Evolutionary conservation across 176 grass and related monocot genomes (phyloP), one percentile per base, ranked within the genome.

Genomic region (Oropetium thomaeum): DNA sequence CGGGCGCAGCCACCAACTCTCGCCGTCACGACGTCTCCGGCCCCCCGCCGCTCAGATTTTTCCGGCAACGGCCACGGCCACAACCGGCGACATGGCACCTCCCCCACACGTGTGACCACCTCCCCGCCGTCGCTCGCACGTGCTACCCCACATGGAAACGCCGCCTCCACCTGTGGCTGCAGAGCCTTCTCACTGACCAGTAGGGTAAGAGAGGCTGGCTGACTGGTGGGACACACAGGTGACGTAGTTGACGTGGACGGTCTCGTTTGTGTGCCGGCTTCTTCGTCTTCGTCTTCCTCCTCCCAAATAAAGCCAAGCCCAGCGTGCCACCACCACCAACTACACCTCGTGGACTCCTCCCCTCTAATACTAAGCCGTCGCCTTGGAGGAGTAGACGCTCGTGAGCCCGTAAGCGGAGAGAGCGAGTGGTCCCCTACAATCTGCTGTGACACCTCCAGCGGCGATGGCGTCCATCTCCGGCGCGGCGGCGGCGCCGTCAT

Each of bases 391-490:
- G 67, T 38, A 26, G 64, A 69, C 75, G 70, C 62, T 69, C 62
- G 41, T 39, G 83, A 62, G 25, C 33, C 10, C 66, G 72, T 48
- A 49, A 47, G 29, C 40, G 19, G 2, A 37, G 8, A 31, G 23
- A 58, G 23, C 23, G 5, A 57, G 22, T 16, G 55, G 11, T 10
- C 59, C 9, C 31, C 63, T 15, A 16, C 28, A 20, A 23, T 43
- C 28, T 30, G 26, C 26, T 30, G 37, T 48, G 22, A 27, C 63
- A 25, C 27, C 28, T 32, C 43, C 49, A 26, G 16, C 48, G 75
- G 22, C 29, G 81, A 90, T 90, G 87, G 78, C 75, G 60, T 93
- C 87, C 53, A 87, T 93, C 70, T 88, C 91, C 74, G 82, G 82
- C 52, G n/a, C 83, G 41, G 76, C 67, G 67, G 69, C 73, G 76